These are phyloP conservation scores for Microstegium vimineum DNA, from an alignment of 176 grass and related monocot species.

Conservation along the genomic window DNA sequence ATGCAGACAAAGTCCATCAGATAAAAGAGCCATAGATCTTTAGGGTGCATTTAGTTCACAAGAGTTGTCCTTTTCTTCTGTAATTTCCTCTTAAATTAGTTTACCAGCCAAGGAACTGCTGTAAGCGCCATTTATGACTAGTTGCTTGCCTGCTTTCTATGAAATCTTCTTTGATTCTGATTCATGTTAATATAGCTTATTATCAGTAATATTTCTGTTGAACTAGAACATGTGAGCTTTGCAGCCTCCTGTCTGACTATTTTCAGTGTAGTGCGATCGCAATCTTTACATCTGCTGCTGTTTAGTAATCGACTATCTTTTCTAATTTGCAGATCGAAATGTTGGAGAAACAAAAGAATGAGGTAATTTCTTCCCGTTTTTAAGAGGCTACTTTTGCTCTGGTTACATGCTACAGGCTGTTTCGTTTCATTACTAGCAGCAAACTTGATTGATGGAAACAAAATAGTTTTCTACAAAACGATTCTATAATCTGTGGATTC, in stretches of 20 bases:
- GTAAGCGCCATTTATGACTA: neutral
- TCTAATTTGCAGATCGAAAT: conserved; percentile 51
- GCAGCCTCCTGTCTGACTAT: neutral
- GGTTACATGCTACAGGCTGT: neutral
- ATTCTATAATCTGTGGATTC: neutral
- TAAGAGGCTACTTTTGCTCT: neutral
- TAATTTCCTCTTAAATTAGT: neutral
- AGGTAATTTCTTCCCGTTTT: conserved; percentile 52
- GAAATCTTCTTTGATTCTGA: neutral
- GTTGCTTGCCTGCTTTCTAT: neutral
- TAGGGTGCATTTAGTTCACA: neutral
- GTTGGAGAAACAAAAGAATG: conserved; percentile 53
- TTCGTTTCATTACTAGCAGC: neutral
- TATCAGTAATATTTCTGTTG: neutral
- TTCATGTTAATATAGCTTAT: neutral
- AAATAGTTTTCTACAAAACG: neutral
- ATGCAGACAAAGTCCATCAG: neutral
- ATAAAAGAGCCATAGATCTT: neutral
- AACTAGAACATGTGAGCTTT: neutral
- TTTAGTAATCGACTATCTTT: neutral
- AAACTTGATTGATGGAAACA: neutral
- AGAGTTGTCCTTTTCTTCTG: neutral
- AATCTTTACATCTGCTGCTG: conserved; percentile 1
- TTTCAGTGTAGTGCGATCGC: neutral
- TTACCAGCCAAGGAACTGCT: neutral